Base-by-base conservation (phyloP, 768 basidiomycete species). In the Lepiota subincarnata region DNA sequence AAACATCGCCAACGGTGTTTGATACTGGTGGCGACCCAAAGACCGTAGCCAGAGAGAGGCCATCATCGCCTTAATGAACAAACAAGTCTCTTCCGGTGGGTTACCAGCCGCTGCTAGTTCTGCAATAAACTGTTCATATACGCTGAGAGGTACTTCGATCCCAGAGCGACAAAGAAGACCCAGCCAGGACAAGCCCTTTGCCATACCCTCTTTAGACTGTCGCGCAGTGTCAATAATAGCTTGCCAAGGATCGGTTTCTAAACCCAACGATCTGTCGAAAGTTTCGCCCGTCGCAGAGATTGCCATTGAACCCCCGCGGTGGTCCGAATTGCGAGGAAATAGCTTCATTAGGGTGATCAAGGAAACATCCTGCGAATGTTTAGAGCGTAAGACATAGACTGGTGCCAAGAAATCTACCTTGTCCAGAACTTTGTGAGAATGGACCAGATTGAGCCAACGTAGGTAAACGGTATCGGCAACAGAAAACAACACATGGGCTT, bases 21-120 rank as follows among this genome's bases (percentile, higher is more conserved):
- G 83, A 49, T 89, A 64, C 22, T 82, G 78, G 57, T 84, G 80
- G 26, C 82, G 76, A 4, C 81, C 83, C 37, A 79, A 66, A 3
- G 83, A 74, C 59, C 72, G 77, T 34, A 84, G 68, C 85, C 85
- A 91, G 5, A 74, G 70, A n/a, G 81, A 80, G 42, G 74, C 70
- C 43, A 85, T 62, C 6, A 80, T 64, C 7, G 80, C 76, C 55
- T 79, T 76, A n/a, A 81, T 66, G 2, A 89, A 64, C n/a, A 78
- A 59, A 12, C 74, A 66, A 7, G 75, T 76, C 51, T 81, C 75
- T 6, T 67, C 50, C 8, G 87, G 64, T 2, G 50, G 59, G 14
- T 58, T 54, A 1, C 70, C 60, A 43, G 70, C 74, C 20, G 70
- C 62, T 11, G 63, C 62, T 4, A 77, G 70, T 16, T 80, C 63